A percentile compares a stretch with the other conserved stretches of the same genome.
Evolutionary conservation across 2,329 filamentous ascomycete genomes (phyloP).

Genomic region (Claviceps pazoutovae): DNA sequence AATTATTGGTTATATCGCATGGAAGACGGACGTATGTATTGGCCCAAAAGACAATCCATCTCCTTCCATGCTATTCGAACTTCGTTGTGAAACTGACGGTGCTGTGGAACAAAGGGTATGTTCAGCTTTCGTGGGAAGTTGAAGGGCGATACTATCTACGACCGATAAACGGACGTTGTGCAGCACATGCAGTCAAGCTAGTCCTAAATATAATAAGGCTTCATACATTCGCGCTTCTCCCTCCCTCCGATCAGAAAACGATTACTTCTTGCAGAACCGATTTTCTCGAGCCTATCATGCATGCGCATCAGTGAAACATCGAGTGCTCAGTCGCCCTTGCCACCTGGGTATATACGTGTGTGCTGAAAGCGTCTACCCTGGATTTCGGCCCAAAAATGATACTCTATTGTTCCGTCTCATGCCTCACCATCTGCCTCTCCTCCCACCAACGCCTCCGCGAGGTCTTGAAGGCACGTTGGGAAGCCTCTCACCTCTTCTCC

Average conservation of each 20-base stretch:
- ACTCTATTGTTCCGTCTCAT: not conserved
- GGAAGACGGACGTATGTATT: constrained; percentile 71
- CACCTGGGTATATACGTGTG: constrained; percentile 17
- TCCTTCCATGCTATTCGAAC: not conserved
- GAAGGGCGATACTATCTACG: constrained; percentile 68
- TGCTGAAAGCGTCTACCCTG: too few species aligned
- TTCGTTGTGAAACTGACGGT: constrained; percentile 10
- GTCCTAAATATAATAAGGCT: constrained; percentile 28
- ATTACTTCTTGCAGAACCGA: not conserved
- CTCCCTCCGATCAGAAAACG: constrained; percentile 6
- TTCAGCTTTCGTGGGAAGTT: constrained; percentile 77
- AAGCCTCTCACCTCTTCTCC: constrained; percentile 50
- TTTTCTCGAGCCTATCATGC: not conserved
- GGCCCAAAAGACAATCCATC: not conserved
- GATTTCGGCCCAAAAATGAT: too few species aligned
- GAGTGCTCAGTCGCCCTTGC: not conserved
- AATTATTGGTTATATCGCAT: constrained; percentile 57
- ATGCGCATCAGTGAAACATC: not conserved
- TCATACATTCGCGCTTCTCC: not conserved
- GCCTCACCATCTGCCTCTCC: constrained; percentile 15
- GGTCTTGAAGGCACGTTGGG: constrained; percentile 33
- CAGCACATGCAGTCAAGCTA: constrained; percentile 6
- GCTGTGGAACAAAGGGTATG: constrained; percentile 50
- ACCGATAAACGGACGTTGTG: constrained; percentile 43
- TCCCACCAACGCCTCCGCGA: constrained; percentile 13